Evolutionary conservation across 495 filamentous ascomycete genomes (phyloP), one percentile per base, ranked within the genome.

Genomic region (Neurospora sp.): DNA sequence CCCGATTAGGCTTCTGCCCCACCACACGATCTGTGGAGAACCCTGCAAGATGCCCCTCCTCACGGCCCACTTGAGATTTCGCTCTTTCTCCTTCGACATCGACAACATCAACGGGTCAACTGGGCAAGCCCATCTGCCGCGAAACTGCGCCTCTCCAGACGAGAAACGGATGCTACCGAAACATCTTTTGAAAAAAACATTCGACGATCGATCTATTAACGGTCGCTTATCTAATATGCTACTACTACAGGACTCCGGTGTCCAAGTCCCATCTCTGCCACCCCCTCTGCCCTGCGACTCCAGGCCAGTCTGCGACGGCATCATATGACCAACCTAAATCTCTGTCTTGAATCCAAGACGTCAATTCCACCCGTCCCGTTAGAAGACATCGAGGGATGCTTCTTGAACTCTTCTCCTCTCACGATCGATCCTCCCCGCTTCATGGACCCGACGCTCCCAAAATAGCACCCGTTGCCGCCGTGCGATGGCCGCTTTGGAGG

Each of bases 1-100:
- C 81, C 78, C 11, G 61, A 77, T 80, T 73, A 39, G 72, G 76
- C 20, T 69, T 39, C 20, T 71, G 42, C 70, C 75, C 70, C 75
- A 75, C 74, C 22, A 22, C 74, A 27, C 44, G 0, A 22, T 61
- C 76, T 59, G 73, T 39, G 40, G 72, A 73, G 71, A 69, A 69
- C 71, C 42, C 38, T 59, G 72, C 71, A 70, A 69, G 70, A 42
- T 39, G 53, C 53, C 27, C 53, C 53, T 66, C 53, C 27, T 35
- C 14, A 35, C 14, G 53, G 27, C 31, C 53, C 53, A 66, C 53
- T 66, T 2, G 14, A 35, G 53, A 66, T 14, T 66, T 66, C 48
- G 12, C 46, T 40, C 20, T 69, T 69, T 44, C 12, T 39, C 61
- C 69, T 72, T 53, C 37, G 59, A 59, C 69, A 72, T 27, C 71